Evolutionary conservation across 1,139 yeast species (phyloP).

Genomic region (Zygosaccharomyces pseudobailii): DNA sequence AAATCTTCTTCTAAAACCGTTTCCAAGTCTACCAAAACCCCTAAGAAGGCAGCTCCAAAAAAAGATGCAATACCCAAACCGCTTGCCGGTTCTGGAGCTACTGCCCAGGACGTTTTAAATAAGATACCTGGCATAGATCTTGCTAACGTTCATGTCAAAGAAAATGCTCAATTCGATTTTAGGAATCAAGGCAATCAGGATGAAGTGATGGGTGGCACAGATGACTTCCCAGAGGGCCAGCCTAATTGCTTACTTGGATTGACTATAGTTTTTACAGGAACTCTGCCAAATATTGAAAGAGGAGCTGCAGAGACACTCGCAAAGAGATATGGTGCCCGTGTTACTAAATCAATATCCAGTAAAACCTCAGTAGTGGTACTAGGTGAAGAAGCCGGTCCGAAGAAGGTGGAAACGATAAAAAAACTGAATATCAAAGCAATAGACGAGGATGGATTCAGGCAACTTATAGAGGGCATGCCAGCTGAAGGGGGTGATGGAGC

Average conservation of each 20-base stretch:
- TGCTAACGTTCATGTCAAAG: slow-evolving; percentile 31
- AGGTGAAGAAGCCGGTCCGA: slow-evolving; percentile 96
- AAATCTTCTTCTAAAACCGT: background rate
- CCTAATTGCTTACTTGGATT: slow-evolving; percentile 82
- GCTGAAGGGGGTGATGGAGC: slow-evolving; percentile 85
- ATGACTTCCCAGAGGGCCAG: slow-evolving; percentile 58
- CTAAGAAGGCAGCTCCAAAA: background rate
- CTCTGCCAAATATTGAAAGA: slow-evolving; percentile 73
- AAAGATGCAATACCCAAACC: background rate
- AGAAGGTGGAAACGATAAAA: slow-evolving; percentile 79
- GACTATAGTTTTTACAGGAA: slow-evolving; percentile 92
- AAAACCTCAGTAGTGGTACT: slow-evolving; percentile 85
- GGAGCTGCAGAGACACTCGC: slow-evolving; percentile 72
- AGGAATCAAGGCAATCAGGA: slow-evolving; percentile 11
- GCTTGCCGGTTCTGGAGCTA: background rate
- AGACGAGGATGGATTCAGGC: slow-evolving; percentile 79
- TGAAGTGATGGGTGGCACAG: slow-evolving; percentile 10
- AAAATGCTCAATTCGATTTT: slow-evolving; percentile 27
- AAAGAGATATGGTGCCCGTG: slow-evolving; percentile 88
- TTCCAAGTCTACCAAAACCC: background rate
- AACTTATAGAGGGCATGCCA: slow-evolving; percentile 75
- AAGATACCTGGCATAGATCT: slow-evolving; percentile 33
- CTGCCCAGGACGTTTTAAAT: slow-evolving; percentile 31
- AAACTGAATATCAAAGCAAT: slow-evolving; percentile 72
- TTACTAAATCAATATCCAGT: slow-evolving; percentile 79